Evolutionary conservation across 2,329 filamentous ascomycete genomes (phyloP).

Genomic region (Hyphodiscus sp.): DNA sequence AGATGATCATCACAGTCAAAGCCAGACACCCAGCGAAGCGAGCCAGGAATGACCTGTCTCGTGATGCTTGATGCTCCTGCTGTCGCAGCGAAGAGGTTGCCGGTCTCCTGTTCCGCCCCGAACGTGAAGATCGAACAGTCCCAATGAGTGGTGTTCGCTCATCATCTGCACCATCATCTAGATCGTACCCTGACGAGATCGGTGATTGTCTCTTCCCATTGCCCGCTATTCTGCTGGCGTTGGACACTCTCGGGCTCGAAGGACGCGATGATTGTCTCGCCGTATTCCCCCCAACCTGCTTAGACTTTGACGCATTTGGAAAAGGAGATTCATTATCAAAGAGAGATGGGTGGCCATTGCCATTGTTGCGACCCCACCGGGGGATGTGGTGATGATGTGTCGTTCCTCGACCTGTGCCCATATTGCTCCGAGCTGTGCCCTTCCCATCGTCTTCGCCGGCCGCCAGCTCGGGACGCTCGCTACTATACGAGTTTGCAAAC

Average conservation of each 20-base stretch:
- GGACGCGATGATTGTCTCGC: constrained; percentile 60
- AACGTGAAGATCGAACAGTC: constrained; percentile 55
- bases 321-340: constrained; percentile 78
- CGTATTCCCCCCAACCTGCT: constrained; percentile 46
- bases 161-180: constrained; percentile 81
- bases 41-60: constrained; percentile 56
- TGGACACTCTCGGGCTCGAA: constrained; percentile 58
- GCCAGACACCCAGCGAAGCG: constrained; percentile 83
- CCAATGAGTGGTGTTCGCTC: constrained; percentile 77
- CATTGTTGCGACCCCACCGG: constrained; percentile 65
- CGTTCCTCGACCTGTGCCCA: constrained; percentile 58
- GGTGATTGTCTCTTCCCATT: constrained; percentile 52
- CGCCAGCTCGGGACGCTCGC: constrained; percentile 40
- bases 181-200: constrained; percentile 62
- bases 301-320: constrained; percentile 56
- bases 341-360: constrained; percentile 62
- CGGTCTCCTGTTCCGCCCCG: constrained; percentile 47
- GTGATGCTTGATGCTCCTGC: constrained; percentile 66
- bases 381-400: constrained; percentile 74
- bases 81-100: constrained; percentile 55
- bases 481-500: constrained; percentile 72
- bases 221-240: constrained; percentile 38
- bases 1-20: constrained; percentile 71
- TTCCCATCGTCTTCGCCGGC: constrained; percentile 63
- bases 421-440: constrained; percentile 53